Base-by-base conservation (phyloP, 108 stramenopile species). In the Pseudonitzschia delicatissima region DNA sequence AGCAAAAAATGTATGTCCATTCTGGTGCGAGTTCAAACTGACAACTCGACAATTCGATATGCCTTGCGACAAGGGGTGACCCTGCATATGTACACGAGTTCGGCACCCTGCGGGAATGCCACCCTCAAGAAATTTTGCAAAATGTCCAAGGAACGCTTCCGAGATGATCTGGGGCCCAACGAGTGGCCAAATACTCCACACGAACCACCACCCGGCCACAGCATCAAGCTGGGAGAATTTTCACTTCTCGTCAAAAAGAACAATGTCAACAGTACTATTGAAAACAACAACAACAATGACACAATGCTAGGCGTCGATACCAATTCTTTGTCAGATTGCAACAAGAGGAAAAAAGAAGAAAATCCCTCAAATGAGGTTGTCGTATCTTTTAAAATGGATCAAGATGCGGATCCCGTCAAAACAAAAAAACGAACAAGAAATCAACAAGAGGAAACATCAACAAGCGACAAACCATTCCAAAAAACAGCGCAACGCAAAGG, bases 91-190 rank as follows among this genome's bases (percentile, higher is more conserved):
- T 94, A 94, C 60, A 67, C 86, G 12, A 88, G 87, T 45, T 90
- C 89, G n/a, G 86, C 89, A 47, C 92, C 92, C 8, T 94, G 92
- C 49, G 92, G 92, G 15, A 94, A 94, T 71, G 82, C 92, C 8
- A 81, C 86, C 7, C 58, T 94, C 53, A 94, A 94, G 62, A 88
- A 82, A 58, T 94, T 94, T 79, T 77, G 75, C 51, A 88, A 77
- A 62, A 89, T 91, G 82, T 66, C 82, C 13, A 87, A 84, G 47
- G 89, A 94, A 68, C 66, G 52, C 6, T 94, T 86, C 61, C 77
- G 82, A 48, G 29, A 69, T 5, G 78, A 83, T 32, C 53, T 94
- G 59, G 80, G 79, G 26, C 73, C 78, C 45, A 79, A 91, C 47
- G 82, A 91, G 62, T 94, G 92, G 92, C 89, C 89, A 6, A n/a